Base-by-base conservation (phyloP, 495 filamentous ascomycete species). In the Penicillium canariense region DNA sequence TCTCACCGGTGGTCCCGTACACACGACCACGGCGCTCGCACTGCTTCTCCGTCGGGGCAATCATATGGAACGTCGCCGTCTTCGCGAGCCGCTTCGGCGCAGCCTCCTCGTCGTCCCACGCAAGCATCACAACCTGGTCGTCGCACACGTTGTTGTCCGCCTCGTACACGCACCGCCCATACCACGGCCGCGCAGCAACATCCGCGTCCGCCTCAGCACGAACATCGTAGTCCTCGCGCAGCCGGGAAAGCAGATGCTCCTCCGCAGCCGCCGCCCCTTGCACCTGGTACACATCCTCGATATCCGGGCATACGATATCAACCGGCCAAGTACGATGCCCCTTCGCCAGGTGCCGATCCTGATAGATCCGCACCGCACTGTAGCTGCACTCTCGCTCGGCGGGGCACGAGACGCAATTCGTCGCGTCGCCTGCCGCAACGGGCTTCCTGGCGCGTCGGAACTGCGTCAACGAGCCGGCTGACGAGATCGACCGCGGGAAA, bases 81-180 rank as follows among this genome's bases (percentile, higher is more conserved):
- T 97, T 97, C 11, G 89, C 81, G 6, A 83, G 52, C 5, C 62
- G 62, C 8, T 84, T 48, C 82, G 80, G 30, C 74, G 75, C 27
- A 52, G 36, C 18, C 3, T 44, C 38, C 36, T 72, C 62, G 44
- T 73, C 69, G 32, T 91, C 85, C 92, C 94, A 97, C 2, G 78
- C 81, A 20, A 97, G 82, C 0, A 86, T 91, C 8, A 97, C 94
- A 25, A 85, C 73, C 67, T 97, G 93, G 62, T 96, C 89, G 66
- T 98, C 94, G 64, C 86, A 89, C 20, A 78, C 94, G 62, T 91
- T 84, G 63, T 97, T 98, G 67, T 92, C 90, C 14, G 85, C 77
- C 67, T 96, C 94, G 70, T 86, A 98, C 8, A 98, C 94, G 66
- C 95, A 98, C 27, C 92, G 84, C 1, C 94, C 94, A 61, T 90